phyloP scores from a whole-genome alignment of 345 rosid species.

The Melaleuca alternifolia region DNA sequence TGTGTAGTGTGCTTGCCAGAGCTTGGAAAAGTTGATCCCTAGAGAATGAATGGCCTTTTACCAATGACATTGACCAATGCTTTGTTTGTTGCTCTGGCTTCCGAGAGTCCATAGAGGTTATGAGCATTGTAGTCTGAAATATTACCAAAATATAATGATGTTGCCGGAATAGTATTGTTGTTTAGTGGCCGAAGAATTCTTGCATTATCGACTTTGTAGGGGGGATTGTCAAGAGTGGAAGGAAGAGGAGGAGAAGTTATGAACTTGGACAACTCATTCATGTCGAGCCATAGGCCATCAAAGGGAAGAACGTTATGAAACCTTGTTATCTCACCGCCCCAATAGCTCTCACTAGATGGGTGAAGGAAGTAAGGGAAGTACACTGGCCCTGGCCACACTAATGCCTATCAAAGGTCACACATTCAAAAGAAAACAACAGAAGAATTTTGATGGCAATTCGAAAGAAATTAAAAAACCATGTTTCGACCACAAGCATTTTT shows the following conservation, averaged over 20 bases:
- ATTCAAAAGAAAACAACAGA: not conserved
- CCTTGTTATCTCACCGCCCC: conserved; percentile 45
- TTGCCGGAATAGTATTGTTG: conserved; percentile 40
- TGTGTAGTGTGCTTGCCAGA: conserved; percentile 73
- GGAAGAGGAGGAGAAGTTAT: conserved; percentile 21
- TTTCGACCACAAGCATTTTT: not conserved
- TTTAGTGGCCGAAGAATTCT: conserved; percentile 23
- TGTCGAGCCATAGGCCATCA: conserved; percentile 78
- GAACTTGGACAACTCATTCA: conserved; percentile 74
- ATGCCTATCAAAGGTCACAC: conserved; percentile 26
- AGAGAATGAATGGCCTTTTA: conserved; percentile 60
- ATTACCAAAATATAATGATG: conserved; percentile 41
- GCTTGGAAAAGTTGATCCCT: conserved; percentile 63
- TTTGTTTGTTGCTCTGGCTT: conserved; percentile 44
- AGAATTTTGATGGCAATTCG: not conserved
- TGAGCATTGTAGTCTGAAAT: conserved; percentile 54
- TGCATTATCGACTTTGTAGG: conserved; percentile 51
- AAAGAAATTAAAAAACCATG: not conserved
- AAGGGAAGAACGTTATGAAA: conserved; percentile 41
- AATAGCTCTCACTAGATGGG: conserved; percentile 28
- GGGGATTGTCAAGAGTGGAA: conserved; percentile 53
- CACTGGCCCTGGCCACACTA: conserved; percentile 56
- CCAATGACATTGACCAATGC: conserved; percentile 34
- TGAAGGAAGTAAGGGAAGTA: conserved; percentile 64
- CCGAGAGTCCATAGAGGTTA: conserved; percentile 57